A percentile compares a stretch with the other conserved stretches of the same genome.
These are phyloP conservation scores for Russula vinacea DNA, from an alignment of 768 basidiomycete genomes.

Conservation along the genomic window DNA sequence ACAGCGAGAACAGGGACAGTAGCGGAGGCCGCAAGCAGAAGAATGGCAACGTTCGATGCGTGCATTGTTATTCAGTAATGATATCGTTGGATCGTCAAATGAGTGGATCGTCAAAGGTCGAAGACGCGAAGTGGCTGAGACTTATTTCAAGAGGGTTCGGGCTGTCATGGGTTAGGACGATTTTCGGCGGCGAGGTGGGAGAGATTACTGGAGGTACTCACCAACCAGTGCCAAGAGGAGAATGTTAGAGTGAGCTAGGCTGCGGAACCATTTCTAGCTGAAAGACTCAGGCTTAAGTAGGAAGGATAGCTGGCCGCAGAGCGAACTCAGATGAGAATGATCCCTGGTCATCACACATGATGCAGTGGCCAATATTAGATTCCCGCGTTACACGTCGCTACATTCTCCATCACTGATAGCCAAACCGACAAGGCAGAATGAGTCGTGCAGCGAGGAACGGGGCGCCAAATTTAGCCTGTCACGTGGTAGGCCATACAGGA, in stretches of 20 bases:
- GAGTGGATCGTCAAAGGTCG: background rate
- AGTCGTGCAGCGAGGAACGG: no score
- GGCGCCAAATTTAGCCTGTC: no score
- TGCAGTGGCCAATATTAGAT: no score
- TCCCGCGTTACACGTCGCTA: background rate
- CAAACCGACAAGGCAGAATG: no score
- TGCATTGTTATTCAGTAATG: constrained; percentile 1
- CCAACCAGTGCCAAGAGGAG: constrained; percentile 8
- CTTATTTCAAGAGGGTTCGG: background rate
- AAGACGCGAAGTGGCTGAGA: background rate
- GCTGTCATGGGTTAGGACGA: background rate
- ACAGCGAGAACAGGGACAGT: constrained; percentile 2
- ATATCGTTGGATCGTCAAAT: background rate
- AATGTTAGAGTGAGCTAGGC: constrained; percentile 5
- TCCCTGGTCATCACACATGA: no score
- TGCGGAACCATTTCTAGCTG: background rate
- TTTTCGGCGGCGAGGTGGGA: background rate
- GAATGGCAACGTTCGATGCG: background rate
- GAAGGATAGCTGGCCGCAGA: background rate
- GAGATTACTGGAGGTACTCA: background rate
- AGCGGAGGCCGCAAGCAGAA: constrained; percentile 6
- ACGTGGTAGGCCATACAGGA: no score
- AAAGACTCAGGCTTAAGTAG: background rate
- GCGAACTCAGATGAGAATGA: background rate
- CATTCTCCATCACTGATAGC: no score